Conservation (phyloP, 1,284 basidiomycete species). For the Irpex lacteus region DNA sequence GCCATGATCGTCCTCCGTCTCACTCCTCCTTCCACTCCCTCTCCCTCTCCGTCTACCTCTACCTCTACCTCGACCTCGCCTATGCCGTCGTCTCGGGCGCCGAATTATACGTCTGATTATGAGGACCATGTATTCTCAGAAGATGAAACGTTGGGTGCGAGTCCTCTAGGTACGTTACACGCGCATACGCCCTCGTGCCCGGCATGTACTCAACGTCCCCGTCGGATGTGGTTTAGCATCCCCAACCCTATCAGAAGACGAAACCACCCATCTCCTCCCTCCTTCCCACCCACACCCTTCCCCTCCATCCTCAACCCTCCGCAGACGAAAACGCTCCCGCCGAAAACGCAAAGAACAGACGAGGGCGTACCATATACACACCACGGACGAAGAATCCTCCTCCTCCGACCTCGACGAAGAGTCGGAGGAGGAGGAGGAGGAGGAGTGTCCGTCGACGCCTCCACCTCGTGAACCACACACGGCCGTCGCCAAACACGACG, state of each 20-base stretch:
- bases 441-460: not conserved
- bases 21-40: conserved; percentile 14
- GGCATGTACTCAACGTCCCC: not conserved
- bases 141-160: not conserved
- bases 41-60: not conserved
- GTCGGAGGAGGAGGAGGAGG: not conserved
- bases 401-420: not conserved
- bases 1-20: conserved; percentile 28
- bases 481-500: not conserved
- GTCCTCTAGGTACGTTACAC: not conserved
- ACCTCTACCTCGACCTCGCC: no score
- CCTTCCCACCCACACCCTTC: no score
- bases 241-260: not conserved
- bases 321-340: not conserved
- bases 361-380: conserved; percentile 8
- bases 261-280: not conserved
- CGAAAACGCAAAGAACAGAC: not conserved
- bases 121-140: conserved; percentile 6
- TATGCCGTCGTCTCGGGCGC: not conserved
- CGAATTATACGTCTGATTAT: conserved; percentile 7
- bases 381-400: conserved; percentile 8
- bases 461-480: not conserved
- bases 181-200: not conserved
- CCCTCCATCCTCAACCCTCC: not conserved
- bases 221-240: not conserved